Base-by-base conservation (phyloP, 805 yeast species). In the Nakazawaea pomicola region DNA sequence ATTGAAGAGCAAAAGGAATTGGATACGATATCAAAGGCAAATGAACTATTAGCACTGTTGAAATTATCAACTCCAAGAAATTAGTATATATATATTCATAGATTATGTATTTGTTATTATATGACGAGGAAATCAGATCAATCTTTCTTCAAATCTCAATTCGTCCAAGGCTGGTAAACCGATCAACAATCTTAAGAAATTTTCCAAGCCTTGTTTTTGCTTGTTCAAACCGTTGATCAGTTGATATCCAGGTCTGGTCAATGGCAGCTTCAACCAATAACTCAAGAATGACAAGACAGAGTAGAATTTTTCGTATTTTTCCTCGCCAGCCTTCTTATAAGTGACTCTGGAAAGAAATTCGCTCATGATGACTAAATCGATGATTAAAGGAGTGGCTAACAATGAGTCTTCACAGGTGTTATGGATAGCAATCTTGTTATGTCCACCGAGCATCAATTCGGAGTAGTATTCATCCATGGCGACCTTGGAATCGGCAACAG, bases 401-500 rank as follows among this genome's bases (percentile, higher is more conserved):
- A 90, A 71, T 3, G 96, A 89, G 63, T 90, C 98, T 67, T 90
- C 98, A 65, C 98, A 90, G 31, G 91, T 95, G 61, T 91, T 90
- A 68, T 90, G 95, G 58, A 91, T 83, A 36, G 95, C 80, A 51
- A 90, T 84, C 60, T 93, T 83, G 70, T 90, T 91, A 68, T 90
- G 96, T 33, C 98, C 98, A 47, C 98, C 98, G 54, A 90, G 75
- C 97, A 90, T 91, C 59, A 90, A 79, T 66, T 90, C 97, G 43
- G 95, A 83, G 70, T 91, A 88, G 69, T 90, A 90, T 68, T 91
- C 97, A 64, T 90, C 98, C 97, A 90, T 91, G 40, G 98, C 98
- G 49, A 90, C 96, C 71, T 90, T 90, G 49, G 93, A 81, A 65
- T 90, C 98, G 29, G 95, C 96, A 36, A 90, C 97, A 7, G 97